Base-by-base conservation (phyloP, 2,329 filamentous ascomycete genomes). In the Fusarium sp. region DNA sequence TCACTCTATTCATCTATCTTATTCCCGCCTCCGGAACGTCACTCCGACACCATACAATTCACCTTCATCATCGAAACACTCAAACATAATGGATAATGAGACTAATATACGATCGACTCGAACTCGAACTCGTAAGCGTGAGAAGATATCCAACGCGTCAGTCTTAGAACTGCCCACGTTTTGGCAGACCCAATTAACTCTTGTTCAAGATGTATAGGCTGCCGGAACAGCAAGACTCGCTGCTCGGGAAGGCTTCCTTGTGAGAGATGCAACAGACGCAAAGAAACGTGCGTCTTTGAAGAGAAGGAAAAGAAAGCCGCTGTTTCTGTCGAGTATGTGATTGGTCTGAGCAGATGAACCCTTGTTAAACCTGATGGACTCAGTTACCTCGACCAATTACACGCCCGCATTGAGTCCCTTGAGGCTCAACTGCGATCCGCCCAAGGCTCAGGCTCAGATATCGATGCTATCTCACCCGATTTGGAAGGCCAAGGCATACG, bases 291-390 rank as follows among this genome's bases (percentile, higher is more conserved):
- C 21, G 20, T 61, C 26, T 71, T 60, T 42, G 68, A 71, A 37
- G 69, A 71, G 16, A 71, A 66, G n/a, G 68, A 71, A 49, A 66
- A 53, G 52, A 71, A 71, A 26, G 23, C 58, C 3, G 16, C 68
- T 3, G 38, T 71, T 4, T 54, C 69, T 16, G 54, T 60, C 8
- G 55, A 71, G 65, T 69, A 53, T 33, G 69, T 59, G 18, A 12
- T 33, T 11, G 16, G 24, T 26, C 6, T 11, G 18, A 6, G 7
- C 13, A 18, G 26, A 12, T 18, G 18, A 9, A 33, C 12, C 6
- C 37, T 26, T 15, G 23, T 38, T 26, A 24, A 38, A 21, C 21
- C 35, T 53, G 8, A 42, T 23, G 21, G 20, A 24, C 12, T 24
- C 23, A 71, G 69, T 31, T 71, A 71, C 42, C 68, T 71, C 9